These are phyloP conservation scores for Bombardia bombarda DNA, from an alignment of 495 filamentous ascomycete species.

Conservation along the genomic window DNA sequence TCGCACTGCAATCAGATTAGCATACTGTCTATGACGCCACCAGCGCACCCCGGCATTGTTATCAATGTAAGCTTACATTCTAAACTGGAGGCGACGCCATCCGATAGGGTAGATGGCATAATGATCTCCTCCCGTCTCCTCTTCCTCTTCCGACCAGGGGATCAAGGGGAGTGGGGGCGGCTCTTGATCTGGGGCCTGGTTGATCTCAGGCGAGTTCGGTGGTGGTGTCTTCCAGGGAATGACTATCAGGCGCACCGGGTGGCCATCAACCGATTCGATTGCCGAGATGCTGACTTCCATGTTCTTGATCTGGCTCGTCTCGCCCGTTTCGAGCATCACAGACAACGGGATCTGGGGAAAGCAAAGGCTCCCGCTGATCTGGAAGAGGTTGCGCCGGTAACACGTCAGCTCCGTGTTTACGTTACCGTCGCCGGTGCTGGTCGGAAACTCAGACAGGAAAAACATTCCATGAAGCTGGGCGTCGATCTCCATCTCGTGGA, in stretches of 20 bases:
- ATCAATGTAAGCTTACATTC: conserved; percentile 45
- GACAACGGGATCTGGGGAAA: conserved; percentile 67
- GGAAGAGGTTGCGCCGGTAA: conserved; percentile 88
- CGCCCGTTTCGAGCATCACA: conserved; percentile 68
- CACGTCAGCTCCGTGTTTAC: conserved; percentile 77
- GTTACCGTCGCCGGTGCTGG: conserved; percentile 55
- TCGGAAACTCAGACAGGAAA: conserved; percentile 82
- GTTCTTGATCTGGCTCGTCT: conserved; percentile 69
- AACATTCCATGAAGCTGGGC: conserved; percentile 95
- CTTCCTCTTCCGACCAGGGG: conserved; percentile 65
- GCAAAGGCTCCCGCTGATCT: conserved; percentile 81
- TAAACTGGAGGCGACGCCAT: conserved; percentile 85
- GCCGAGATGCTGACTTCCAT: conserved; percentile 83
- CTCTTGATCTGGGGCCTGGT: conserved; percentile 46
- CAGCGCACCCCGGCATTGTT: neutral
- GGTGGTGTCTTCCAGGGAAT: conserved; percentile 94
- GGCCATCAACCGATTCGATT: conserved; percentile 80
- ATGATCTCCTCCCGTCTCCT: conserved; percentile 46
- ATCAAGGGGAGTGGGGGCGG: conserved; percentile 65
- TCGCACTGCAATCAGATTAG: conserved; percentile 36
- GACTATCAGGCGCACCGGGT: conserved; percentile 83
- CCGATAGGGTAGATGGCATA: conserved; percentile 84
- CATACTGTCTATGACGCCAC: neutral
- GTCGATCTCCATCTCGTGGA: conserved; percentile 53
- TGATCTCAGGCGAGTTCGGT: conserved; percentile 55